These are phyloP conservation scores for Penicillium ochrochloron DNA, from an alignment of 495 filamentous ascomycete genomes.

Conservation along the genomic window DNA sequence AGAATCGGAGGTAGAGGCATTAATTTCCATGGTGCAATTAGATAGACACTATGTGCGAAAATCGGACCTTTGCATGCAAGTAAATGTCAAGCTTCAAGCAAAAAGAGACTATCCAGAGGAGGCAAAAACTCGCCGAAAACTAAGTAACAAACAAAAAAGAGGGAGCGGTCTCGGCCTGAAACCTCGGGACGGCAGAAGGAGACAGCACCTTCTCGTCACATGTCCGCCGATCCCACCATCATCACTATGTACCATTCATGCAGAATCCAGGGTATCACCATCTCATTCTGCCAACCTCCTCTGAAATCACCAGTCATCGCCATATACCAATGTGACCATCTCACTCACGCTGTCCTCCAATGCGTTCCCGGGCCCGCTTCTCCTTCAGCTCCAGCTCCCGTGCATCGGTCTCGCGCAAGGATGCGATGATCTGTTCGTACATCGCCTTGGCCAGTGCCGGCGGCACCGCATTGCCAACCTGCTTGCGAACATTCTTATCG, in stretches of 20 bases:
- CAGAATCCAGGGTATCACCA: background rate
- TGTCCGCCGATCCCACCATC: background rate
- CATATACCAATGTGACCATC: background rate
- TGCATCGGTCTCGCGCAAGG: slow-evolving; percentile 62
- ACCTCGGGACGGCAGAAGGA: background rate
- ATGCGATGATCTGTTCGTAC: slow-evolving; percentile 59
- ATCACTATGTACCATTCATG: background rate
- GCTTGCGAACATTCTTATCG: slow-evolving; percentile 53
- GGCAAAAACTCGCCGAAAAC: slow-evolving; percentile 1
- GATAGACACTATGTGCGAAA: background rate
- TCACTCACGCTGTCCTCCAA: background rate
- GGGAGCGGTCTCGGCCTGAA: background rate
- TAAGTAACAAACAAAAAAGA: background rate
- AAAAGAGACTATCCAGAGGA: background rate
- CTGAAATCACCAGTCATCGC: background rate
- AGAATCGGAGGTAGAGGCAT: slow-evolving; percentile 8
- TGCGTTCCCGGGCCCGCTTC: background rate
- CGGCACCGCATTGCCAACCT: slow-evolving; percentile 90
- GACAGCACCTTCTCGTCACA: background rate
- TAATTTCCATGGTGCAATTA: background rate
- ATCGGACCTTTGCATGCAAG: background rate
- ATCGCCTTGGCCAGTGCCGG: slow-evolving; percentile 64
- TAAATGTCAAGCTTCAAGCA: background rate
- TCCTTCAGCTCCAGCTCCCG: background rate
- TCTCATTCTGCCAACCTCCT: background rate